Base-by-base conservation (phyloP, 2,329 filamentous ascomycete species). In the Ustulina deusta region DNA sequence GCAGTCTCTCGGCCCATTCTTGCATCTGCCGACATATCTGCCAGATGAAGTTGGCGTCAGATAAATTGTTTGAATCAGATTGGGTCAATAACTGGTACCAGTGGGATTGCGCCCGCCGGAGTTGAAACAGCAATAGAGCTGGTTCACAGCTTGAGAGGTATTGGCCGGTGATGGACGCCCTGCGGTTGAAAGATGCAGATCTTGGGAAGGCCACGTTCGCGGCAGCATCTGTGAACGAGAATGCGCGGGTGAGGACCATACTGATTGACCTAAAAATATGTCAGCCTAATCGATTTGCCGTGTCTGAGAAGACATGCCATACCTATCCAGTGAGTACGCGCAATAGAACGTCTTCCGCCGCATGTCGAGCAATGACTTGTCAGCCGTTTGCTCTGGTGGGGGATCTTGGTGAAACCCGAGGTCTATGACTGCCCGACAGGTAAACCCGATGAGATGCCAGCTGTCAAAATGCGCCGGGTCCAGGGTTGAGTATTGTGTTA, bases 381-480 rank as follows among this genome's bases (percentile, higher is more conserved):
- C 89, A 11, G 90, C 86, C 32, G 89, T 82, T 17, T 91, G 86
- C 69, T 91, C 90, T 64, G 87, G 85, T 0, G 92, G 91, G 2
- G 94, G 93, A 73, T 98, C 95, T 80, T 97, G 95, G 79, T 98
- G 96, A 65, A 97, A 90, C 7, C 96, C 96, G 34, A 97, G 82
- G 80, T 99, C 96, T 25, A 97, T 87, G 76, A 95, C 90, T 6
- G 94, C 93, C 65, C 95, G 89, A 46, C 93, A 93, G 6, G 95
- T 94, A 77, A 96, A 94, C 6, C 95, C 96, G 63, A 97, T 92
- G 69, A 97, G 81, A 71, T 96, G 94, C 94, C 96, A 98, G 74
- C 91, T 93, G 75, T 97, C 94, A 75, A 97, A 97, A 76, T 97
- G 93, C 48, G 90, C 88, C 1, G 95, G 94, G 74, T 98, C 94